These are phyloP conservation scores for Breynia disticha DNA, from an alignment of 441 rosid genomes.

Conservation along the genomic window DNA sequence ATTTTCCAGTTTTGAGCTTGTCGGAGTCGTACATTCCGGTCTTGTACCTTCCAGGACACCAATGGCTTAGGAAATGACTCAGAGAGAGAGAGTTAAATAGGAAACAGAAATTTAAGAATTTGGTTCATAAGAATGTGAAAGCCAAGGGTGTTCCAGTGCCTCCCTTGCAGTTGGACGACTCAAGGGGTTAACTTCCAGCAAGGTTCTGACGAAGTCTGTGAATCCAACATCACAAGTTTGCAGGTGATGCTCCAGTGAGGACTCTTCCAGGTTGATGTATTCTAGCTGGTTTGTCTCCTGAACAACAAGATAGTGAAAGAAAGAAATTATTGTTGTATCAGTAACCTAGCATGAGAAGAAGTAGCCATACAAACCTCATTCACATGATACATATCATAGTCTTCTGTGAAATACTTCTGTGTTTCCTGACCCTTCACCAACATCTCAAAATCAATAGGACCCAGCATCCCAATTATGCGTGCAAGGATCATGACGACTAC, in stretches of 20 bases:
- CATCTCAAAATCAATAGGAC: slow-evolving; percentile 72
- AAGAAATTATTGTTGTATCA: too few species aligned
- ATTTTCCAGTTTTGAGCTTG: too few species aligned
- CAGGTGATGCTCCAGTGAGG: slow-evolving; percentile 54
- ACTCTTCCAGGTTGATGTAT: slow-evolving; percentile 60
- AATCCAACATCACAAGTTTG: slow-evolving; percentile 46
- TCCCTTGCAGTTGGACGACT: slow-evolving; percentile 68
- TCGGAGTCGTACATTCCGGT: too few species aligned
- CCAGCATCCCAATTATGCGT: slow-evolving; percentile 57
- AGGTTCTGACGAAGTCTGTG: slow-evolving; percentile 43
- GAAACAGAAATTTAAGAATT: background rate
- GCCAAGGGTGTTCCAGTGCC: slow-evolving; percentile 84
- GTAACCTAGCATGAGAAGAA: slow-evolving; percentile 1
- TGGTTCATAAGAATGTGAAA: slow-evolving; percentile 32
- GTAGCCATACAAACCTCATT: slow-evolving; percentile 46
- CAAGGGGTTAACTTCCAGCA: slow-evolving; percentile 72
- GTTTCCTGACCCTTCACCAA: slow-evolving; percentile 68
- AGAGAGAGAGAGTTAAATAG: too few species aligned
- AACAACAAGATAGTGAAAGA: background rate
- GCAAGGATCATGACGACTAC: slow-evolving; percentile 68
- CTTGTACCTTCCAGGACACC: too few species aligned
- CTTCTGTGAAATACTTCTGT: slow-evolving; percentile 71
- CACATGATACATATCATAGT: slow-evolving; percentile 55
- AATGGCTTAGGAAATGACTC: too few species aligned
- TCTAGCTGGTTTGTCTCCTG: slow-evolving; percentile 76